Evolutionary conservation across 805 yeast genomes (phyloP).

Genomic region (Candida ovalis): DNA sequence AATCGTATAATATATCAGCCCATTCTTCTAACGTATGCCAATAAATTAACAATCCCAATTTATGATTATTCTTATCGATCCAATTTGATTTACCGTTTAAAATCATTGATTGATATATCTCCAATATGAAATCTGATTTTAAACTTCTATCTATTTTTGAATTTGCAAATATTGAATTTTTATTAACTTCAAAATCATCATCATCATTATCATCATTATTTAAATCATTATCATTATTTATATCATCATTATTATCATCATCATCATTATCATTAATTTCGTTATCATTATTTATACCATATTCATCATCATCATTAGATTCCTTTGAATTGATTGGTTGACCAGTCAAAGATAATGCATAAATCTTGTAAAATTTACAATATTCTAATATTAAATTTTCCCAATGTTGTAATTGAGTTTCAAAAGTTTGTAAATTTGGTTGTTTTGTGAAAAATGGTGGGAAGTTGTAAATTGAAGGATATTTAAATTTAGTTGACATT

Average conservation of each 20-base stretch:
- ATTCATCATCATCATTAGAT: constrained; percentile 21
- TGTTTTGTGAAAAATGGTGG: constrained; percentile 93
- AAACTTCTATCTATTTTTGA: constrained; percentile 47
- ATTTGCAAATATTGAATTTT: constrained; percentile 45
- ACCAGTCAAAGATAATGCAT: constrained; percentile 46
- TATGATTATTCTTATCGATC: constrained; percentile 42
- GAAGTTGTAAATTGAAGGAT: constrained; percentile 62
- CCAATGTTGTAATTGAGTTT: constrained; percentile 82
- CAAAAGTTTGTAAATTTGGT: constrained; percentile 74
- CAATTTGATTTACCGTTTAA: constrained; percentile 54
- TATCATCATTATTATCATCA: neutral
- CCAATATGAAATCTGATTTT: constrained; percentile 49
- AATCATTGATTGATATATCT: constrained; percentile 57
- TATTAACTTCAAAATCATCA: constrained; percentile 7
- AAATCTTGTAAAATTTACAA: constrained; percentile 52
- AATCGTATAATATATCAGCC: constrained; percentile 58
- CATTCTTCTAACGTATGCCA: constrained; percentile 72
- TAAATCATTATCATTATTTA: constrained; percentile 20
- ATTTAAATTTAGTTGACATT: constrained; percentile 18
- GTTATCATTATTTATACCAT: constrained; percentile 6
- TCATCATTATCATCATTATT: constrained; percentile 9
- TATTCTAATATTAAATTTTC: constrained; percentile 54
- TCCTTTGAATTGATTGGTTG: constrained; percentile 17
- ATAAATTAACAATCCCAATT: constrained; percentile 49
- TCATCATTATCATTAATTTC: neutral